A percentile compares a stretch with the other conserved stretches of the same genome.
Conservation (phyloP, 2,329 filamentous ascomycete species). For the Neonectria faginata region DNA sequence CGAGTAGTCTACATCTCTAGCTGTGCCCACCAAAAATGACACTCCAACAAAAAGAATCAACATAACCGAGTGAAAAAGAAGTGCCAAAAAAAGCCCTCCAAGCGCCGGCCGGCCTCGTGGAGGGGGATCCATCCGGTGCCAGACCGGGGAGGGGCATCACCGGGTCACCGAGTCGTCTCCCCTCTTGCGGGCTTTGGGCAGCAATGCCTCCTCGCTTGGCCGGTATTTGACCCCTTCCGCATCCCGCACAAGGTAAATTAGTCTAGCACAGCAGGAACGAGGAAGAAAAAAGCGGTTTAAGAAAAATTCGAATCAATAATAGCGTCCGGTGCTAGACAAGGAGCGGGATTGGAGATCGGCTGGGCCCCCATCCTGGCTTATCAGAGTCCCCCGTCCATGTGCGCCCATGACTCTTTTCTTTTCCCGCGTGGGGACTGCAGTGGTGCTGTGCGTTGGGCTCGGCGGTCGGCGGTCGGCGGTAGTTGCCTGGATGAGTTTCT, state of each 20-base stretch:
- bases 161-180: slow-evolving; percentile 12
- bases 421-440: slow-evolving; percentile 25
- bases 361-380: slow-evolving; percentile 15
- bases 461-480: slow-evolving; percentile 19
- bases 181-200: slow-evolving; percentile 24
- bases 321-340: background rate
- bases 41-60: background rate
- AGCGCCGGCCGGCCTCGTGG: slow-evolving; percentile 19
- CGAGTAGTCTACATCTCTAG: background rate
- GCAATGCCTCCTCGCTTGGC: slow-evolving; percentile 24
- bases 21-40: background rate
- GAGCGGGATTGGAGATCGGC: slow-evolving; percentile 12
- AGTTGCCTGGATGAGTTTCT: slow-evolving; percentile 16
- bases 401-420: slow-evolving; percentile 26
- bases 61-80: slow-evolving; percentile 9
- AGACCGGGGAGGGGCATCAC: slow-evolving; percentile 30
- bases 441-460: slow-evolving; percentile 22
- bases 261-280: background rate
- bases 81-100: slow-evolving; percentile 10
- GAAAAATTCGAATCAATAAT: background rate
- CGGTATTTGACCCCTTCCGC: slow-evolving; percentile 7
- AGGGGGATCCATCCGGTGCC: slow-evolving; percentile 19
- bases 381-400: slow-evolving; percentile 1
- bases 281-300: background rate
- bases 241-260: slow-evolving; percentile 12